These are phyloP conservation scores for Cyclanthera cordifolia DNA, from an alignment of 306 rosid species.

Conservation along the genomic window DNA sequence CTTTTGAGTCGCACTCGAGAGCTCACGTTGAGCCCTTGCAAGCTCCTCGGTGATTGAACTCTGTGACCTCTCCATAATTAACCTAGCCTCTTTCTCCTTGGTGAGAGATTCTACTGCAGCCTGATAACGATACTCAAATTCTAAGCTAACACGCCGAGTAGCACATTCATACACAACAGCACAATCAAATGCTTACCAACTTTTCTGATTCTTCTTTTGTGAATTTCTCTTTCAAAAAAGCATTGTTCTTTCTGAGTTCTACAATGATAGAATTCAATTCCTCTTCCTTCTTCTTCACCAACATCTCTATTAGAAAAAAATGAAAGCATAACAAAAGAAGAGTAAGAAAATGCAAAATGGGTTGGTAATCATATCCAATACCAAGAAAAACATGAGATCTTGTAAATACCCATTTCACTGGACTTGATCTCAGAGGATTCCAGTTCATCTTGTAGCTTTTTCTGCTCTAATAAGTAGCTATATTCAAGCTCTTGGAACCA, in stretches of 20 bases:
- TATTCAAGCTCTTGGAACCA: conserved; percentile 95
- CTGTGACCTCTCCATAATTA: conserved; percentile 70
- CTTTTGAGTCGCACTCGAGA: conserved; percentile 82
- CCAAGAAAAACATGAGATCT: neutral
- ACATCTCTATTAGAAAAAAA: conserved; percentile 3
- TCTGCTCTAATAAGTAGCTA: conserved; percentile 71
- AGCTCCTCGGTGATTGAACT: conserved; percentile 60
- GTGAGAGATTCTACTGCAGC: conserved; percentile 65
- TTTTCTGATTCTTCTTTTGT: conserved; percentile 72
- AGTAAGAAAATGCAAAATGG: neutral
- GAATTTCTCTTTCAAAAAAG: conserved; percentile 61
- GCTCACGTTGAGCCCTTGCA: conserved; percentile 70
- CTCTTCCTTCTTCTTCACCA: conserved; percentile 72
- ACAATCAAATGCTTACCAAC: conserved; percentile 40
- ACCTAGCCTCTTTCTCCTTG: conserved; percentile 62
- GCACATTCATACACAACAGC: neutral
- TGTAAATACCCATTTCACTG: conserved; percentile 51
- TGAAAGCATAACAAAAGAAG: neutral
- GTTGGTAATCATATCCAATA: neutral
- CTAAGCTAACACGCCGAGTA: neutral
- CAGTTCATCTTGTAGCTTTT: conserved; percentile 47
- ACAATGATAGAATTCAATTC: conserved; percentile 62
- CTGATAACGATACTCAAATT: conserved; percentile 27
- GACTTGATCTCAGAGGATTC: conserved; percentile 57
- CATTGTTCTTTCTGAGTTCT: conserved; percentile 63